Percentiles rank a stretch among this genome's conserved stretches.
Conservation (phyloP, 805 yeast genomes). For the Saturnispora halmiae region DNA sequence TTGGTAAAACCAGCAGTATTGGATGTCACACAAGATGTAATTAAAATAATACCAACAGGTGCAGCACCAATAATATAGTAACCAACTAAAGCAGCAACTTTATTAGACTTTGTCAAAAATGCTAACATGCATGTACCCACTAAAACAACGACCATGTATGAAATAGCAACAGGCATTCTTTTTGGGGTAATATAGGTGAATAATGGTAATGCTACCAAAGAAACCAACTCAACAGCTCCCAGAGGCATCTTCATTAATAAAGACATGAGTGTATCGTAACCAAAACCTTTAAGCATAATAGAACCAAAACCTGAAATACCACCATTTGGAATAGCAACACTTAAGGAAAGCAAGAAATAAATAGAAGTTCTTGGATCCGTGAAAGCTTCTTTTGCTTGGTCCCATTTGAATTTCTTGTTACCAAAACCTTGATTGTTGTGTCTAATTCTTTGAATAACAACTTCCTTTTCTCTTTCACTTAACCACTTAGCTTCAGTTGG, state of each 20-base stretch:
- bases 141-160: constrained; percentile 8
- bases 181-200: not conserved
- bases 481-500: constrained; percentile 42
- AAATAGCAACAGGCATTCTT: constrained; percentile 11
- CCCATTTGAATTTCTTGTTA: constrained; percentile 34
- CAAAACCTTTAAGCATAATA: constrained; percentile 9
- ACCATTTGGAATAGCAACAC: constrained; percentile 18
- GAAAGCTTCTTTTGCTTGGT: constrained; percentile 37
- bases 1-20: constrained; percentile 43
- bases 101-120: constrained; percentile 2
- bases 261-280: constrained; percentile 13
- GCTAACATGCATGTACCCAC: constrained; percentile 9
- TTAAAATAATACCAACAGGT: constrained; percentile 20
- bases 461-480: constrained; percentile 28
- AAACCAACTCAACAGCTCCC: constrained; percentile 30
- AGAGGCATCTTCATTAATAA: constrained; percentile 25
- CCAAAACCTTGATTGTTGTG: constrained; percentile 29
- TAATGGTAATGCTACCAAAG: constrained; percentile 2
- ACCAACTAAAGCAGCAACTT: constrained; percentile 11
- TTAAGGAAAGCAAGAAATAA: constrained; percentile 26
- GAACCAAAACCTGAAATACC: constrained; percentile 12
- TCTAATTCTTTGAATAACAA: constrained; percentile 34
- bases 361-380: constrained; percentile 36
- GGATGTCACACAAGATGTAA: constrained; percentile 19
- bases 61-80: constrained; percentile 7